Evolutionary conservation across 2,329 filamentous ascomycete species (phyloP), one percentile per base, ranked within the genome.

Genomic region (Epichloe baconii): DNA sequence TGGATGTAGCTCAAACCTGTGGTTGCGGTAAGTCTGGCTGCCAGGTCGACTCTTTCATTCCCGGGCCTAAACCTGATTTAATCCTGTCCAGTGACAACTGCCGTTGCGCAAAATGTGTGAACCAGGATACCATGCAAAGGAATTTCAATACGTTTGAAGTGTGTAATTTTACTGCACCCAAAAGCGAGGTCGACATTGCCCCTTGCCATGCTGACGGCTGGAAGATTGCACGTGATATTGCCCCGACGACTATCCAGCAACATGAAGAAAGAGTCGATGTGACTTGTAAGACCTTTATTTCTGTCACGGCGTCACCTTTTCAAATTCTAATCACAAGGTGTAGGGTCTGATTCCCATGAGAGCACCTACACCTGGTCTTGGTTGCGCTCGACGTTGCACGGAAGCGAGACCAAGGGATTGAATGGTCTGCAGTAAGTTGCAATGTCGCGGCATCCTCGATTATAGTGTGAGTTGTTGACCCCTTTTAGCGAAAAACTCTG

Each of bases 311-410:
- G 3, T 11, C n/a, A 17, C 7, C 26, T 12, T 19, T 3, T 15
- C 8, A 48, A 19, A 34, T 23, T 11, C 53, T 58, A 11, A 49
- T n/a, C 6, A 3, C 15, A 14, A 19, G 48, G 10, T 21, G 19
- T n/a, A 87, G 84, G 84, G 83, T 75, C 76, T 53, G 83, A 86
- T 62, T 73, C 72, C 1, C 89, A 95, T 64, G 62, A 72, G 44
- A 89, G 86, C 66, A 66, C 72, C 23, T 94, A 89, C 62, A 63
- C 73, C 1, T 83, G 77, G 74, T 71, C 70, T 87, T 52, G 59
- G 71, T 51, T 66, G 66, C 48, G 47, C 31, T 48, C 55, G 10
- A 53, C 53, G 5, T 36, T 57, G 8, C 44, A 47, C 15, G 44
- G 45, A 5, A 12, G 31, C 74, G 80, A 60, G 59, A 68, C 17